A percentile compares a stretch with the other conserved stretches of the same genome.
Evolutionary conservation across 257 asterid species (phyloP).

Genomic region (Jacaranda copaia): DNA sequence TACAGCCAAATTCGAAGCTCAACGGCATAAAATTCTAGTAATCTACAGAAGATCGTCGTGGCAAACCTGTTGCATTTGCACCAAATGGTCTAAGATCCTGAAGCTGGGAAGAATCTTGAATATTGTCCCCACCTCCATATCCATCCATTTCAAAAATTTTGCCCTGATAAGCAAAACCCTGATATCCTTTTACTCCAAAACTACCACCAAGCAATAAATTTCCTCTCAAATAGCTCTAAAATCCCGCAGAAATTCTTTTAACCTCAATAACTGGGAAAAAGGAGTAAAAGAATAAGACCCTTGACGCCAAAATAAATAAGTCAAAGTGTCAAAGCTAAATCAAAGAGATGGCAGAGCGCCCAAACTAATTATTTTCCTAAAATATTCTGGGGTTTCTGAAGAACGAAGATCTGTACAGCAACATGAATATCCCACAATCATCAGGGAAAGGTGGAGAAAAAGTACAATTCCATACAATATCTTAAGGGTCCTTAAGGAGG

Average conservation of each 20-base stretch:
- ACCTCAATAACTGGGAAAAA: constrained; percentile 30
- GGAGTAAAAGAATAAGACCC: constrained; percentile 31
- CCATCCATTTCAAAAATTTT: constrained; percentile 66
- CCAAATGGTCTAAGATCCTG: constrained; percentile 65
- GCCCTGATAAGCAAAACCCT: constrained; percentile 34
- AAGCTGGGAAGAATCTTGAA: constrained; percentile 47
- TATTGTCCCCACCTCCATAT: constrained; percentile 63
- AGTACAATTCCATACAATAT: neutral
- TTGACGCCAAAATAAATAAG: constrained; percentile 27
- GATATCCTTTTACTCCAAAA: constrained; percentile 21
- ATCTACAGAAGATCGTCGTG: neutral
- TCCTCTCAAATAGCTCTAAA: constrained; percentile 25
- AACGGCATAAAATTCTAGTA: neutral
- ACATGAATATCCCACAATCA: neutral
- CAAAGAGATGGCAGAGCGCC: constrained; percentile 22
- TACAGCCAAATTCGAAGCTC: constrained; percentile 29
- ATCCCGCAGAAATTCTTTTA: constrained; percentile 32
- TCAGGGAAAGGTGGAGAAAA: neutral
- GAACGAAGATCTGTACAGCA: constrained; percentile 39
- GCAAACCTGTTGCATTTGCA: constrained; percentile 70
- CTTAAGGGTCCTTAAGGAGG: neutral
- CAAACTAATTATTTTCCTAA: constrained; percentile 37
- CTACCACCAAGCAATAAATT: constrained; percentile 26
- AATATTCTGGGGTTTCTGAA: constrained; percentile 50
- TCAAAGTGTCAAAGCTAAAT: constrained; percentile 42